These are phyloP conservation scores for Aotearoamyces nothofagi DNA, from an alignment of 2,329 filamentous ascomycete species.

Conservation along the genomic window DNA sequence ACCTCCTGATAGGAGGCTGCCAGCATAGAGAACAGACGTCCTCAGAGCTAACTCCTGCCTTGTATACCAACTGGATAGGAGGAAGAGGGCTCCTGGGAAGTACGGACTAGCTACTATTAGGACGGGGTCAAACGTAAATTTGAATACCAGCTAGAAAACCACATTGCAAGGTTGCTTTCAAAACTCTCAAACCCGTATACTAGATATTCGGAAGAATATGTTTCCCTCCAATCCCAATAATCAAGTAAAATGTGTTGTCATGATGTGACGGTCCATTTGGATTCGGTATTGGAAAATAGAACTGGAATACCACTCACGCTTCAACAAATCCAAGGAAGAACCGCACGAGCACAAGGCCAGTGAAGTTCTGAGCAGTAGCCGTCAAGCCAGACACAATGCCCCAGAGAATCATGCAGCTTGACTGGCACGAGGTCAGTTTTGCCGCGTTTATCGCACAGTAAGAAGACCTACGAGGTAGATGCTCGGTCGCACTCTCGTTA, in stretches of 20 bases:
- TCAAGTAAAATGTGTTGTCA: no score
- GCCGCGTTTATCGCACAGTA: not conserved
- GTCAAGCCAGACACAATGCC: constrained; percentile 28
- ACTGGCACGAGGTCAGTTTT: not conserved
- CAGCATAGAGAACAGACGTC: constrained; percentile 18
- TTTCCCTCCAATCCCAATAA: no score
- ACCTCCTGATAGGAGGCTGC: constrained; percentile 23
- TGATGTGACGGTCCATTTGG: constrained; percentile 29
- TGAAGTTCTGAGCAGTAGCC: constrained; percentile 20
- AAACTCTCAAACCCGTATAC: no score
- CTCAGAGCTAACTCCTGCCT: constrained; percentile 26
- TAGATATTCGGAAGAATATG: no score
- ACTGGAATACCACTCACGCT: no score
- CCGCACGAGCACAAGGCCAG: constrained; percentile 12
- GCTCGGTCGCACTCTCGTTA: constrained; percentile 27
- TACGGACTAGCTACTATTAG: constrained; percentile 28
- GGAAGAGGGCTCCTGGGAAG: constrained; percentile 30
- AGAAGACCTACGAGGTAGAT: constrained; percentile 1
- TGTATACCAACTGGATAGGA: constrained; percentile 29
- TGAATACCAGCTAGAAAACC: no score
- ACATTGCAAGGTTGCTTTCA: no score
- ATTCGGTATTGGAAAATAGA: no score
- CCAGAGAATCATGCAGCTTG: constrained; percentile 19
- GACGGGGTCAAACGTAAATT: no score
- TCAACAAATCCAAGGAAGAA: constrained; percentile 19